Evolutionary conservation across 1,139 yeast genomes (phyloP).

Genomic region (Blastobotrys malaysiensis): DNA sequence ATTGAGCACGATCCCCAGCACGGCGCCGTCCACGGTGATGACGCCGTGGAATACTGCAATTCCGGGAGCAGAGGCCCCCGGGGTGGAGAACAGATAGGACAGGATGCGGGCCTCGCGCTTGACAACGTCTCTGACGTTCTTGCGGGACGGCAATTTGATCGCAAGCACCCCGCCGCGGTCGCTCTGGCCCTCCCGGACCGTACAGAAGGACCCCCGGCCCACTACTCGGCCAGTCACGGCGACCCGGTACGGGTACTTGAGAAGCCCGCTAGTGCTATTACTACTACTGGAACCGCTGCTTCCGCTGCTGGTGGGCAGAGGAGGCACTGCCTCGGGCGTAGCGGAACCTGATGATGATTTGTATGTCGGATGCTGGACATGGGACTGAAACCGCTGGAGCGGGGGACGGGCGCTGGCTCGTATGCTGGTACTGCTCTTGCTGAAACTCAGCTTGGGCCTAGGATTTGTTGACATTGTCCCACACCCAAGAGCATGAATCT

Average conservation of each 20-base stretch:
- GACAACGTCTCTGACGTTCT: constrained; percentile 10
- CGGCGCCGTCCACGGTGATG: constrained; percentile 3
- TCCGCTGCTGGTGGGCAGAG: not conserved
- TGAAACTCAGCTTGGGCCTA: not conserved
- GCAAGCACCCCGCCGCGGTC: constrained; percentile 11
- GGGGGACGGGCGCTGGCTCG: not conserved
- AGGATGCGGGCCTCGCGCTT: constrained; percentile 17
- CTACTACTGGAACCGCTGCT: too few relatives aligned
- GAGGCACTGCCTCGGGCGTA: not conserved
- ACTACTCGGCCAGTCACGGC: constrained; percentile 4
- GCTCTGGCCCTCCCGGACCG: constrained; percentile 13
- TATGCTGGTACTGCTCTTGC: not conserved
- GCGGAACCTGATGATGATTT: not conserved
- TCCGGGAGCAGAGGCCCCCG: constrained; percentile 3
- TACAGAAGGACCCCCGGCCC: constrained; percentile 20
- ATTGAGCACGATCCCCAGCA: constrained; percentile 14
- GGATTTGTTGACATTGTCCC: not conserved
- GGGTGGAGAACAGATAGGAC: constrained; percentile 6
- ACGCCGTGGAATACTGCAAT: constrained; percentile 18
- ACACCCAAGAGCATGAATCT: not conserved
- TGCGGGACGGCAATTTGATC: constrained; percentile 15
- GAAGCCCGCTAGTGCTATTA: not conserved
- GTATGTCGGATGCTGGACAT: not conserved
- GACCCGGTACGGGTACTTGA: not conserved
- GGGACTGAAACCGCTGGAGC: not conserved